phyloP scores from a whole-genome alignment of 2,329 filamentous ascomycete genomes.

The Penicillium sp. region DNA sequence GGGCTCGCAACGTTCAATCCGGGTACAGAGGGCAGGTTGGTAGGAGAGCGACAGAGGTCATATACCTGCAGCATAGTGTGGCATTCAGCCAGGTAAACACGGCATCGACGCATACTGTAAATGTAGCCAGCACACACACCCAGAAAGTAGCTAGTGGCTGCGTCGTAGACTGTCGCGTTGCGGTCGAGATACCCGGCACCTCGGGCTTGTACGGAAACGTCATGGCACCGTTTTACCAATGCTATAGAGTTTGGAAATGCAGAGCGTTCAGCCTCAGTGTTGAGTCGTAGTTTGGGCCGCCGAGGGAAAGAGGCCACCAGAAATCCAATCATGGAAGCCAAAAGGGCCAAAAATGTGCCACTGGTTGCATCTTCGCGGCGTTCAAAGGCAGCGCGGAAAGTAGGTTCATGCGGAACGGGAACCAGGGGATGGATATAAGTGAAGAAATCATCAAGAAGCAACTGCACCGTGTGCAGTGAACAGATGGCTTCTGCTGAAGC shows the following conservation, averaged over 20 bases:
- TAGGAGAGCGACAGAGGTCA: slow-evolving; percentile 32
- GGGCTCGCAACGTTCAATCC: slow-evolving; percentile 22
- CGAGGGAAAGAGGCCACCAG: slow-evolving; percentile 45
- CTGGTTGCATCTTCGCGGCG: slow-evolving; percentile 42
- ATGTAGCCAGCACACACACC: slow-evolving; percentile 40
- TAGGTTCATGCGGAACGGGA: slow-evolving; percentile 46
- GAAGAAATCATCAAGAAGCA: slow-evolving; percentile 46
- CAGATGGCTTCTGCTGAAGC: slow-evolving; percentile 50
- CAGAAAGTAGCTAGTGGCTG: slow-evolving; percentile 44
- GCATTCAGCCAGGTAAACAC: slow-evolving; percentile 44
- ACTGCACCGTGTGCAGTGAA: slow-evolving; percentile 37
- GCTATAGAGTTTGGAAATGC: slow-evolving; percentile 43
- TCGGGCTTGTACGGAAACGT: slow-evolving; percentile 42
- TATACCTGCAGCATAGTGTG: slow-evolving; percentile 41
- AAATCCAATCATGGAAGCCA: slow-evolving; percentile 45
- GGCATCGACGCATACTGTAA: slow-evolving; percentile 38
- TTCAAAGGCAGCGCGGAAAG: slow-evolving; percentile 43
- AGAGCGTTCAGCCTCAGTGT: slow-evolving; percentile 34
- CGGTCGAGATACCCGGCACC: slow-evolving; percentile 44
- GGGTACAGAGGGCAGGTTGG: slow-evolving; percentile 1
- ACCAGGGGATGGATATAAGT: slow-evolving; percentile 47
- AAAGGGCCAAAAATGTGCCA: slow-evolving; percentile 41
- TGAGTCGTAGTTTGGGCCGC: slow-evolving; percentile 41
- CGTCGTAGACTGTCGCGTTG: slow-evolving; percentile 42
- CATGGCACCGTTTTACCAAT: slow-evolving; percentile 42